Base-by-base conservation (phyloP, 1,284 basidiomycete genomes). In the Cryptococcus wingfieldii region DNA sequence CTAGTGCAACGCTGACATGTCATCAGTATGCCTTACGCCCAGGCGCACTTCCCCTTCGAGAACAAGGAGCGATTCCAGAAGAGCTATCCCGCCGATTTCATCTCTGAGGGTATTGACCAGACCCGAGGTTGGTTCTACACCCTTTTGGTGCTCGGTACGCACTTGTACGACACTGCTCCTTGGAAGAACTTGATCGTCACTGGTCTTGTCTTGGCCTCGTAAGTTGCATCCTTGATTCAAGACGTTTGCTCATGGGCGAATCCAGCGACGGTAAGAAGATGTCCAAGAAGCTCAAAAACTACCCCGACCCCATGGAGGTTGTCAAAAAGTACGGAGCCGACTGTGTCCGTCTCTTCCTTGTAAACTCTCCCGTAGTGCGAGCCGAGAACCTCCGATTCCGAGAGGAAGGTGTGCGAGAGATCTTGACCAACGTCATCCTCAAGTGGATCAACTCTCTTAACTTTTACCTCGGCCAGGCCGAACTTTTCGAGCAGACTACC, bases 371-470 rank as follows among this genome's bases (percentile, higher is more conserved):
- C 55, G 92, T 98, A 64, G 95, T 98, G 38, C 89, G 96, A 39
- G 96, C 91, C 18, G 96, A 98, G 78, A 98, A 96, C 76, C 83
- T 99, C 43, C 87, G 93, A 51, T 98, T 99, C 87, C 86, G 93
- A 55, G 96, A 99, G 77, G 92, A 95, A 63, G 96, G 96, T 63
- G 96, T 99, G 55, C 89, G 91, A 66, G 95, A 98, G 67, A 93
- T 98, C 58, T 83, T 98, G 66, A 89, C 92, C 37, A 88, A 90
- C 23, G 94, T 97, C 31, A 87, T 98, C 65, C 82, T 98, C 41
- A 96, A 95, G n/a, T 98, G 95, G 93, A 84, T 98, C 74, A 98
- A 98, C 77, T 90, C 93, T 53, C 95, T 95, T 85, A 90, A 95
- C 64, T 99, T 99, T 84, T 97, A 98, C 86, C 83, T 98, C 54